A percentile compares a stretch with the other conserved stretches of the same genome.
These are phyloP conservation scores for Eimeria maxima DNA, from an alignment of 169 alveolate species.

Conservation along the genomic window DNA sequence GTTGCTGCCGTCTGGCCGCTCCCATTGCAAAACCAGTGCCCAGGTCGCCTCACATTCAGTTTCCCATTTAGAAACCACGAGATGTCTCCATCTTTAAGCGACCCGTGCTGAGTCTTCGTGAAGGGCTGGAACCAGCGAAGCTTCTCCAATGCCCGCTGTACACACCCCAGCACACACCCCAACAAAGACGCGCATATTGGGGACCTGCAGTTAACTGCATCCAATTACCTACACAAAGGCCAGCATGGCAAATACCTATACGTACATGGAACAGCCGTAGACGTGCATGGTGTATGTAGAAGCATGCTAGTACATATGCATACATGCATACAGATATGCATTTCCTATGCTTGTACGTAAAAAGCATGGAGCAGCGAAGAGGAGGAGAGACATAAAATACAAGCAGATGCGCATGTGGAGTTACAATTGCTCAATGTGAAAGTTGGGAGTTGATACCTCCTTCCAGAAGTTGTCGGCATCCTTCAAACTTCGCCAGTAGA, in stretches of 20 bases:
- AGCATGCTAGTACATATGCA: not conserved
- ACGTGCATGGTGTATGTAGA: too few species aligned
- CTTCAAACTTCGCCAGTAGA: slow-evolving; percentile 78
- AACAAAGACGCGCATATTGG: not conserved
- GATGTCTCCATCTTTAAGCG: slow-evolving; percentile 87
- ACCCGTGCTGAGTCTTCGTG: slow-evolving; percentile 86
- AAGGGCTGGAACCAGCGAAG: slow-evolving; percentile 79
- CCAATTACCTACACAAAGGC: not conserved
- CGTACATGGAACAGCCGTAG: too few species aligned
- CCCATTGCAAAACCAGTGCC: not conserved
- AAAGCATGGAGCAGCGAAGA: not conserved
- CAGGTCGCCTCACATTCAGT: slow-evolving; percentile 87
- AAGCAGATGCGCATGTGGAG: too few species aligned
- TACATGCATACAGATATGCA: too few species aligned
- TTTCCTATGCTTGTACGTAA: too few species aligned
- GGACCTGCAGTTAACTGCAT: not conserved
- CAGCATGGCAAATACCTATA: not conserved
- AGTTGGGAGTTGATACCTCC: slow-evolving; percentile 52
- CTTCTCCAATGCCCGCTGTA: slow-evolving; percentile 76
- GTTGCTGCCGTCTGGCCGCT: not conserved
- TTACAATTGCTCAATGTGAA: not conserved
- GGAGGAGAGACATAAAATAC: not conserved
- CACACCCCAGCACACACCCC: not conserved
- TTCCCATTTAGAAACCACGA: slow-evolving; percentile 95
- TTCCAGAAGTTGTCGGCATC: slow-evolving; percentile 84